Evolutionary conservation across 202 grass and related monocot species (phyloP), one percentile per base, ranked within the genome.

Genomic region (Bolboschoenoplectus hybrid): DNA sequence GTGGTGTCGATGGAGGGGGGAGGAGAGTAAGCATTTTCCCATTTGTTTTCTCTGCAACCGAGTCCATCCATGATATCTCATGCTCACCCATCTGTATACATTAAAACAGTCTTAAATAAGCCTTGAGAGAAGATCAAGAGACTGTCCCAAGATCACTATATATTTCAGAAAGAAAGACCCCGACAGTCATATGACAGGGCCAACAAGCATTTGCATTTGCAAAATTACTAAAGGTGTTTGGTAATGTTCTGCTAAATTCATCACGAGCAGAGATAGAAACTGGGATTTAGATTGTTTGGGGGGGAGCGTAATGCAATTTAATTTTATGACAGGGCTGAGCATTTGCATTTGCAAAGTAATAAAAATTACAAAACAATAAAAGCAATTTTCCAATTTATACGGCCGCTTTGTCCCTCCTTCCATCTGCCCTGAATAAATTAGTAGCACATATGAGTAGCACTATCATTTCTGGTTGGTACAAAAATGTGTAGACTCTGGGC

Each of bases 31-130:
- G 87, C 50, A 83, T 69, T 71, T 90, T 97, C 63, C 86, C 85
- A 34, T 91, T 63, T 66, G 85, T 86, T 80, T 91, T 95, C 89
- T 90, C 91, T 73, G 94, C 84, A 85, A 92, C 80, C 9, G 93
- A 89, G 91, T 95, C 93, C 9, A 92, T 66, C 95, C 95, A 97
- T 66, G 91, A 85, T 82, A 97, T 97, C 86, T 97, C 95, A 92
- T 91, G 86, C 75, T 97, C 95, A 67, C 91, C 93, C 70, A 87
- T 57, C 87, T 95, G 82, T 84, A 81, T 50, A 82, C 62, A 43
- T 69, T 55, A 83, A 65, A 83, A 16, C 16, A 11, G 66, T 83
- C 20, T 35, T 9, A 32, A 32, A 82, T 82, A 82, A 82, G 57
- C 61, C 74, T 77, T 56, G 11, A 19, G 41, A 72, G 14, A 46